Evolutionary conservation across 2,329 filamentous ascomycete species (phyloP).

Genomic region (Drechslerella dactyloides): DNA sequence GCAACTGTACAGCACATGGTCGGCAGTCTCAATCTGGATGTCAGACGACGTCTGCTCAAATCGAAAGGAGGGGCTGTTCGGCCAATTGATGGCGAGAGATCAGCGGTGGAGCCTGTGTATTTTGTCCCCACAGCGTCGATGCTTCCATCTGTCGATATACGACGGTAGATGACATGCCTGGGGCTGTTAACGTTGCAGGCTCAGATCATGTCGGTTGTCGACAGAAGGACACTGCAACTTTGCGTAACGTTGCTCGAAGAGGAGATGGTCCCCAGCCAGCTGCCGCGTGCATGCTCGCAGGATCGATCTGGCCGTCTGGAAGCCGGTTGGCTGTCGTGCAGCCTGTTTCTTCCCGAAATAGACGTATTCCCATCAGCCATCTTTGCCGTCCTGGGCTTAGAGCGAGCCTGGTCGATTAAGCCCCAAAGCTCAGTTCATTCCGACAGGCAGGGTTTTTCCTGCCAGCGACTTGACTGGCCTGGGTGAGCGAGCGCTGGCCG

Average conservation of each 20-base stretch:
- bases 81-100: slow-evolving; percentile 15
- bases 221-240: slow-evolving; percentile 8
- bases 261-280: slow-evolving; percentile 10
- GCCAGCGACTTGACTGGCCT: no score
- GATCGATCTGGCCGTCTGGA: slow-evolving; percentile 16
- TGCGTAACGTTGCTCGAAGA: slow-evolving; percentile 39
- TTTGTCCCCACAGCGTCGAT: slow-evolving; percentile 17
- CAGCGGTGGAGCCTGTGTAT: slow-evolving; percentile 29
- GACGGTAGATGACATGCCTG: no score
- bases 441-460: slow-evolving; percentile 32
- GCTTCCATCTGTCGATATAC: no score
- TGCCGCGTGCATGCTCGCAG: slow-evolving; percentile 16
- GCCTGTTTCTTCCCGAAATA: slow-evolving; percentile 2
- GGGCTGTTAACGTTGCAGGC: no score
- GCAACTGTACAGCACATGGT: background rate
- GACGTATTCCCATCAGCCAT: background rate
- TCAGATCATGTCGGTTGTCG: background rate
- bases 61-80: slow-evolving; percentile 17
- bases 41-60: slow-evolving; percentile 44
- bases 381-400: slow-evolving; percentile 7
- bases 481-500: background rate
- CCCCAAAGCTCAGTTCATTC: slow-evolving; percentile 7
- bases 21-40: slow-evolving; percentile 35
- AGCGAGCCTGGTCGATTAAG: background rate
- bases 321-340: slow-evolving; percentile 14